Conservation (phyloP, 257 asterid species). For the Fraxinus anomala region DNA sequence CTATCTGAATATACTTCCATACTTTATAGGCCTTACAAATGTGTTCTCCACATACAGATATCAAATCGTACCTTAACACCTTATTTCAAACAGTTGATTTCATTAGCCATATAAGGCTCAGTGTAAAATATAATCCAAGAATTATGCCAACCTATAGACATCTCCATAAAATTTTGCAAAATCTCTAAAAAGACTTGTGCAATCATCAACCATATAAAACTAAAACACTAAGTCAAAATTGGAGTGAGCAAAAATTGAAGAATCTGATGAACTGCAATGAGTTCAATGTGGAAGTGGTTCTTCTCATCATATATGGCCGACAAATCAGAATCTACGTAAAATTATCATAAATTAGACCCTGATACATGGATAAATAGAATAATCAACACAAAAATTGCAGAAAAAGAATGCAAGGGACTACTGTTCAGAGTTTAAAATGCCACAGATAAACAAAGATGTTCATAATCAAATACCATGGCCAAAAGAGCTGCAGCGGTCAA, state of each 20-base stretch:
- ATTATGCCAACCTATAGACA: not conserved
- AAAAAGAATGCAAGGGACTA: slow-evolving; percentile 15
- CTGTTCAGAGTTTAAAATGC: slow-evolving; percentile 14
- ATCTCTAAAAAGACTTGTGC: not conserved
- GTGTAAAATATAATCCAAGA: not conserved
- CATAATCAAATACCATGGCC: slow-evolving; percentile 69
- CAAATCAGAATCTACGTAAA: not conserved
- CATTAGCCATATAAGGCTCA: not conserved
- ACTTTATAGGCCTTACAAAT: not conserved
- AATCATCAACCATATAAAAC: not conserved
- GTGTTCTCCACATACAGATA: not conserved
- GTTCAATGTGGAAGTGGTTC: not conserved
- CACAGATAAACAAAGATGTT: not conserved
- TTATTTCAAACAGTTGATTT: not conserved
- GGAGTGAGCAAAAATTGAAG: not conserved
- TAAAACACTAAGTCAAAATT: not conserved
- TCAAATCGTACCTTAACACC: not conserved
- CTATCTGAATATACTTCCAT: not conserved
- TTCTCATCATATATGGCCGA: not conserved
- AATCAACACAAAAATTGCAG: not conserved
- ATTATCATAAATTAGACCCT: not conserved
- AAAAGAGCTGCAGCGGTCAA: slow-evolving; percentile 96
- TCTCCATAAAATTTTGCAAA: not conserved
- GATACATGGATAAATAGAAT: not conserved
- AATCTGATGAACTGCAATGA: not conserved